phyloP scores from a whole-genome alignment of 257 asterid species.

The Solanum tacnaense region DNA sequence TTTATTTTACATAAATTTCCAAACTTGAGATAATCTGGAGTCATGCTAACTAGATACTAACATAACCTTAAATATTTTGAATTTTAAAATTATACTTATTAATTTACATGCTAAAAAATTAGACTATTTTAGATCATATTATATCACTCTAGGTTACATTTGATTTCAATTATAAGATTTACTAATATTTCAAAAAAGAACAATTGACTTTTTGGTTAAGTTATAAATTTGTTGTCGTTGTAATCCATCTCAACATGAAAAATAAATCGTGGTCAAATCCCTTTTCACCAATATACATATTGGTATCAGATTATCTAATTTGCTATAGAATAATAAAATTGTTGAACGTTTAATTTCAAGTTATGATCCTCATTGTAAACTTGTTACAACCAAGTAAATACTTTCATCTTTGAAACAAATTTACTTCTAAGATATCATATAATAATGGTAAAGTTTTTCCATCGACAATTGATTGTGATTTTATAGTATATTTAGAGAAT shows the following conservation, averaged over 20 bases:
- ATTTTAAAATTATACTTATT: not conserved
- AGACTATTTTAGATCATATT: not conserved
- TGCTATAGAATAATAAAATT: too few relatives aligned
- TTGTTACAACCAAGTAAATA: not conserved
- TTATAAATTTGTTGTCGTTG: too few relatives aligned
- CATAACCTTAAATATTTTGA: not conserved
- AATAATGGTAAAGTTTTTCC: too few relatives aligned
- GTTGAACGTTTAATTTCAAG: not conserved
- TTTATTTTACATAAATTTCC: not conserved
- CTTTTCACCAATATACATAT: not conserved
- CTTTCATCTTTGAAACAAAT: not conserved
- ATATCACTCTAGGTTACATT: not conserved
- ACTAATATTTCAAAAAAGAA: not conserved
- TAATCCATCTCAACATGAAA: too few relatives aligned
- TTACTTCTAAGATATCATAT: not conserved
- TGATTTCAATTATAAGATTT: not conserved
- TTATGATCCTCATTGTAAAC: not conserved
- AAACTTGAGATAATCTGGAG: not conserved
- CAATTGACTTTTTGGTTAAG: not conserved
- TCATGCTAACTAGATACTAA: not conserved
- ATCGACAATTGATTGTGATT: not conserved
- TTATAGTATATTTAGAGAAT: not conserved
- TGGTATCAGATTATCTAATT: not conserved
- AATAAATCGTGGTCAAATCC: not conserved
- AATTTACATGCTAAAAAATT: not conserved